Percentiles rank a stretch among this genome's conserved stretches.
phyloP scores from a whole-genome alignment of 495 filamentous ascomycete genomes.

The Tuber melanosporum region DNA sequence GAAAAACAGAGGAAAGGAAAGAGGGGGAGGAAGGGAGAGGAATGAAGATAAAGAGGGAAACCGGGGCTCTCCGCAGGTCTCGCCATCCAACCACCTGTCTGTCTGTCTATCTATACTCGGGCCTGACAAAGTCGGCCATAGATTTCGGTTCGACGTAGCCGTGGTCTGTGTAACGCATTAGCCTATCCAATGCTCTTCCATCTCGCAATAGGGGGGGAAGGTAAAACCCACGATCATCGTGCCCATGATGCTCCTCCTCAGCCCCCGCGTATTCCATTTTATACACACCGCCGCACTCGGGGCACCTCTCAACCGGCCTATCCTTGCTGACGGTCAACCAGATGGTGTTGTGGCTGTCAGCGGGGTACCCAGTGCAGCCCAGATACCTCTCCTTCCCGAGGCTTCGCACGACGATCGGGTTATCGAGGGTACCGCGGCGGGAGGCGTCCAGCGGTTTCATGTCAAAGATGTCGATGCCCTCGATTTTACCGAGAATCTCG shows the following conservation, averaged over 20 bases:
- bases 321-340: slow-evolving; percentile 89
- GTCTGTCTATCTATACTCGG: slow-evolving; percentile 68
- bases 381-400: slow-evolving; percentile 82
- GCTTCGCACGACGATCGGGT: slow-evolving; percentile 83
- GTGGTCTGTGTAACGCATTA: slow-evolving; percentile 43
- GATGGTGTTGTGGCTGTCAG: slow-evolving; percentile 78
- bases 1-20: not conserved
- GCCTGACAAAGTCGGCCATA: slow-evolving; percentile 85
- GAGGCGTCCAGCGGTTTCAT: slow-evolving; percentile 92
- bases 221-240: slow-evolving; percentile 34
- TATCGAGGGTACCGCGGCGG: slow-evolving; percentile 77
- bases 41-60: not conserved
- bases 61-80: not conserved
- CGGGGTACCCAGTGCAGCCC: slow-evolving; percentile 91
- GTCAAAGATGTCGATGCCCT: slow-evolving; percentile 96
- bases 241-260: slow-evolving; percentile 52
- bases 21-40: not conserved
- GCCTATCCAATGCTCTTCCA: not conserved
- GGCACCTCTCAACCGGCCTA: slow-evolving; percentile 83
- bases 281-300: slow-evolving; percentile 88
- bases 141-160: slow-evolving; percentile 61
- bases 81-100: slow-evolving; percentile 12
- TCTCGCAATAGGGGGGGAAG: not conserved
- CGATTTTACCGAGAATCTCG: slow-evolving; percentile 98
- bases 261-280: slow-evolving; percentile 96